Evolutionary conservation across 495 filamentous ascomycete genomes (phyloP).

Genomic region (Annulohypoxylon bovei): DNA sequence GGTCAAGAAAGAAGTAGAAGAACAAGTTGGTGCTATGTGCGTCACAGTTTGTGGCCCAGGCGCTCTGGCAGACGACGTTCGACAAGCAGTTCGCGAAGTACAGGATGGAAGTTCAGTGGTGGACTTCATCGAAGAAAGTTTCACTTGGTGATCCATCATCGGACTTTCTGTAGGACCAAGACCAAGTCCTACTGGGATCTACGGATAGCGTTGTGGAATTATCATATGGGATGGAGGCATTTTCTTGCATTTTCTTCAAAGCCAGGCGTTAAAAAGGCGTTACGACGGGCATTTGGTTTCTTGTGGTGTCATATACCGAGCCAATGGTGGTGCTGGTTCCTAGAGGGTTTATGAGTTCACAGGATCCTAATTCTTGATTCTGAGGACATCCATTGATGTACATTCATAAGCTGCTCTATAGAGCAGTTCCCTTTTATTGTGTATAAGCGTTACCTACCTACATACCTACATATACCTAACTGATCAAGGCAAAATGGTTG

Average conservation of each 20-base stretch:
- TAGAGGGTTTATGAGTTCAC: neutral
- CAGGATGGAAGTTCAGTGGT: conserved; percentile 69
- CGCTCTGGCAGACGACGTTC: conserved; percentile 82
- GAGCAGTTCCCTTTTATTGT: neutral
- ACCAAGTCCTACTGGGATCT: neutral
- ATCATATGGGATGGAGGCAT: neutral
- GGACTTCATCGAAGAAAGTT: conserved; percentile 88
- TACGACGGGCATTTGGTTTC: neutral
- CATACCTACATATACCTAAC: neutral
- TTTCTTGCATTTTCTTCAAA: conserved; percentile 14
- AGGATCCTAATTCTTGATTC: neutral
- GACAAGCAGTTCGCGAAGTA: conserved; percentile 73
- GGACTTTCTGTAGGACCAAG: neutral
- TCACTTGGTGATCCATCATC: conserved; percentile 74
- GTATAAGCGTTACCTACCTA: neutral
- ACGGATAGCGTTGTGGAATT: neutral
- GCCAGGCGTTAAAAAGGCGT: conserved; percentile 26
- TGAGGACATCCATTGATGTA: neutral
- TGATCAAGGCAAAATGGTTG: neutral
- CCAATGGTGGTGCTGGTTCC: neutral
- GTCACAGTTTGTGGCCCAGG: conserved; percentile 92
- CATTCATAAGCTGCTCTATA: neutral
- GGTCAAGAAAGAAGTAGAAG: conserved; percentile 77
- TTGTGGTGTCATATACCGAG: neutral
- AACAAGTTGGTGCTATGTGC: conserved; percentile 86